phyloP scores from a whole-genome alignment of 2,329 filamentous ascomycete genomes.

The Cladosporium austrohemisphaericum region DNA sequence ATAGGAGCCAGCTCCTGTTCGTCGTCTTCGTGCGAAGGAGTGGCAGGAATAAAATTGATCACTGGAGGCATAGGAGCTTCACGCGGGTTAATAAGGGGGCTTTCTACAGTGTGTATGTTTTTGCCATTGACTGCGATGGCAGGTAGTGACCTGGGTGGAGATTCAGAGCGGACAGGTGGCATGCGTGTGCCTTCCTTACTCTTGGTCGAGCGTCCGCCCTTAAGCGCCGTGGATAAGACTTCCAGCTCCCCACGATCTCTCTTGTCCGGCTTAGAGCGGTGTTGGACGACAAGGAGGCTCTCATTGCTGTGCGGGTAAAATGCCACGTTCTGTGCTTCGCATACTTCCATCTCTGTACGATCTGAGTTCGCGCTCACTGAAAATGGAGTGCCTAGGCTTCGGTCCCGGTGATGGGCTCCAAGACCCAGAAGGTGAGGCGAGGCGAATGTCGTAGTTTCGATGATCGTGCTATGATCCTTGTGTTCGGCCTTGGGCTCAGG shows the following conservation, averaged over 20 bases:
- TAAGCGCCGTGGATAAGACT: background rate
- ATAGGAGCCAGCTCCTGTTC: constrained; percentile 10
- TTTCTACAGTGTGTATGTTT: constrained; percentile 41
- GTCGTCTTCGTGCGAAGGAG: constrained; percentile 43
- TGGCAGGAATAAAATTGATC: constrained; percentile 54
- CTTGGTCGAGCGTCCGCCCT: background rate
- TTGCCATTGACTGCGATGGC: constrained; percentile 14
- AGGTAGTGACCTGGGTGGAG: background rate
- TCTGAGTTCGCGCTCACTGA: constrained; percentile 21
- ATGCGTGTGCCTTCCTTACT: background rate
- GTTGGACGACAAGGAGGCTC: constrained; percentile 62
- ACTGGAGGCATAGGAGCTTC: constrained; percentile 55
- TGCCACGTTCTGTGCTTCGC: constrained; percentile 58
- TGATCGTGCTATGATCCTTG: constrained; percentile 1
- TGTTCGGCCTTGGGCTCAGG: background rate
- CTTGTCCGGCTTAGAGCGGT: constrained; percentile 25
- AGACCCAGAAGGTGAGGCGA: constrained; percentile 7
- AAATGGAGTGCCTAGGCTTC: constrained; percentile 8
- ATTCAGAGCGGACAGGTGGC: background rate
- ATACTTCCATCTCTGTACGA: constrained; percentile 47
- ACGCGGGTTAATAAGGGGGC: constrained; percentile 57
- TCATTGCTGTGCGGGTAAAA: constrained; percentile 62
- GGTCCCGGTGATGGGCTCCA: constrained; percentile 2
- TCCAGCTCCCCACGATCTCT: constrained; percentile 8
- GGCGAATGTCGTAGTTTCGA: constrained; percentile 8